These are phyloP conservation scores for Lunasporangiospora selenospora DNA, from an alignment of 192 early-diverging fungal species.

Conservation along the genomic window DNA sequence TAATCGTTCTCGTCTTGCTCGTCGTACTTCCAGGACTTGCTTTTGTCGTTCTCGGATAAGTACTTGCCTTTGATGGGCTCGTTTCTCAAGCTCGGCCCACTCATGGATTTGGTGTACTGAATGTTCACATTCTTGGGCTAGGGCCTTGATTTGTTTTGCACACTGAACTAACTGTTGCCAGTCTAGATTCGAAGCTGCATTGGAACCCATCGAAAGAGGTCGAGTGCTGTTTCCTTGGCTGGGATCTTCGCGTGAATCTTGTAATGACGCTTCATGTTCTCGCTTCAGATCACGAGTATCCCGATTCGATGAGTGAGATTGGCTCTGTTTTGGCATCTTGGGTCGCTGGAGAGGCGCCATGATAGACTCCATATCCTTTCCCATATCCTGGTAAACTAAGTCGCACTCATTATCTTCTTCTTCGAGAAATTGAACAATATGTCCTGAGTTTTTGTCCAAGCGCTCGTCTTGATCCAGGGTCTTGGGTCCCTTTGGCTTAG, in stretches of 20 bases:
- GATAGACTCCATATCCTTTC: too few relatives aligned
- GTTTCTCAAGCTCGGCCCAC: constrained; percentile 10
- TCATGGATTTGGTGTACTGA: constrained; percentile 7
- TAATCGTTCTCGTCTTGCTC: background rate
- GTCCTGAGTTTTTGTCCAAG: background rate
- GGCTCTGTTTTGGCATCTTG: too few relatives aligned
- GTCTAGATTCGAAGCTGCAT: background rate
- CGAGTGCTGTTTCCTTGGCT: background rate
- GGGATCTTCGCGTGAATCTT: background rate
- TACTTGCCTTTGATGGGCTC: background rate
- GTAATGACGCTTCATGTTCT: constrained; percentile 1
- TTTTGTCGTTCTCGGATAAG: background rate
- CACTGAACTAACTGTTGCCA: constrained; percentile 23
- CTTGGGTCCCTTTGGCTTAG: background rate
- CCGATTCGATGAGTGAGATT: background rate
- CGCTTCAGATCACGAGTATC: constrained; percentile 14
- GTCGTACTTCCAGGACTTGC: background rate
- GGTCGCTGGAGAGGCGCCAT: too few relatives aligned
- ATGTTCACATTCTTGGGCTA: constrained; percentile 3
- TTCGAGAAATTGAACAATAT: constrained; percentile 17
- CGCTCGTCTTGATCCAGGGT: background rate
- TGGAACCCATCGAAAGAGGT: background rate
- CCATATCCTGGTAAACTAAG: too few relatives aligned
- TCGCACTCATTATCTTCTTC: constrained; percentile 16
- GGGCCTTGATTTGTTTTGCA: constrained; percentile 15